Conservation (phyloP, 257 asterid species). For the Lavandula angustifolia region DNA sequence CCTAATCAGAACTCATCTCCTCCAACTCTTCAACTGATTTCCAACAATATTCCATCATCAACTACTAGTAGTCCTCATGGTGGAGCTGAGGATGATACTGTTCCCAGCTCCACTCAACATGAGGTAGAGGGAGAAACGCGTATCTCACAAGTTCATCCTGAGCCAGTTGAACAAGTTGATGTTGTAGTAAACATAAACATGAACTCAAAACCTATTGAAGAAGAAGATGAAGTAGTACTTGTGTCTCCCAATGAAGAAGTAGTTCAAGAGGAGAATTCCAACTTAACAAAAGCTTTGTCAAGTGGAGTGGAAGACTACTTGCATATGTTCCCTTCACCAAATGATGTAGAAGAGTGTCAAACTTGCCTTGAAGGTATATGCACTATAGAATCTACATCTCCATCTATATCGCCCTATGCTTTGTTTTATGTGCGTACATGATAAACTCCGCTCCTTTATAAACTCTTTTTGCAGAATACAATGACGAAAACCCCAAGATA, state of each 20-base stretch:
- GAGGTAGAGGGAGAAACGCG: neutral
- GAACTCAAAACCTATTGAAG: neutral
- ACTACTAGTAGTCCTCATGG: slow-evolving; percentile 18
- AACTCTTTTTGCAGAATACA: slow-evolving; percentile 45
- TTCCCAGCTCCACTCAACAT: slow-evolving; percentile 19
- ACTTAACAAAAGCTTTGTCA: slow-evolving; percentile 25
- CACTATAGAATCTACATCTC: neutral
- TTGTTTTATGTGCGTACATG: neutral
- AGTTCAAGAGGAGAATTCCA: slow-evolving; percentile 11
- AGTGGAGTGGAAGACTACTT: neutral
- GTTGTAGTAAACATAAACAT: slow-evolving; percentile 15
- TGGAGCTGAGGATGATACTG: neutral
- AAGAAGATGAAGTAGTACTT: neutral
- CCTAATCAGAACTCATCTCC: slow-evolving; percentile 32
- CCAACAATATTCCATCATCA: slow-evolving; percentile 8
- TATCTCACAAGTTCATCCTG: slow-evolving; percentile 10
- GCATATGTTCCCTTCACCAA: slow-evolving; percentile 26
- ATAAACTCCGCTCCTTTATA: neutral
- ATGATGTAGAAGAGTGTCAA: slow-evolving; percentile 57
- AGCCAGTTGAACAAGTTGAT: slow-evolving; percentile 28
- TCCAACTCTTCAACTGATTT: slow-evolving; percentile 6
- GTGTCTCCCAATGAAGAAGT: slow-evolving; percentile 8
- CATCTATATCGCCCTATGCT: neutral
- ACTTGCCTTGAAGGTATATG: slow-evolving; percentile 68
- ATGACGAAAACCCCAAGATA: slow-evolving; percentile 60